Evolutionary conservation across 2,329 filamentous ascomycete genomes (phyloP).

Genomic region (Stachybotrys chartarum): DNA sequence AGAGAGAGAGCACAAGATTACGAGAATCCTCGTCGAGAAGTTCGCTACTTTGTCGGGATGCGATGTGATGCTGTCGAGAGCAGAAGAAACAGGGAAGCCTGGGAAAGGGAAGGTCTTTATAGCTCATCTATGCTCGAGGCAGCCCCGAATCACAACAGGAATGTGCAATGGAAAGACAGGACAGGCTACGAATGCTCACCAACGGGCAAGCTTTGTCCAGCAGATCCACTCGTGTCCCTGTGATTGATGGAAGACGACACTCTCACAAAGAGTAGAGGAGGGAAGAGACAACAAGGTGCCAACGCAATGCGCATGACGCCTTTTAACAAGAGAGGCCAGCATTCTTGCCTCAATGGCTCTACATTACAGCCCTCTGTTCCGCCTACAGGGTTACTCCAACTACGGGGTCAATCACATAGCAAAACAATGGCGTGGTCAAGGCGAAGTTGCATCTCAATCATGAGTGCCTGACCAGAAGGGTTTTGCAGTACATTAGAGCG

Average conservation of each 20-base stretch:
- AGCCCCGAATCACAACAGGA: neutral
- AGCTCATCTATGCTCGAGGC: neutral
- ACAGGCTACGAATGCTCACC: neutral
- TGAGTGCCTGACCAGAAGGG: conserved; percentile 19
- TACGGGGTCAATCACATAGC: conserved; percentile 8
- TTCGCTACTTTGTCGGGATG: neutral
- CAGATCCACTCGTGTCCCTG: neutral
- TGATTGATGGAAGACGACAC: neutral
- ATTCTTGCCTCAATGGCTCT: too few species aligned
- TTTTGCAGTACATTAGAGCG: conserved; percentile 23
- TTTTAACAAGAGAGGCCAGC: neutral
- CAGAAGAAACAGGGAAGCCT: neutral
- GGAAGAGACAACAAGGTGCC: neutral
- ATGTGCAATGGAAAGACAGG: neutral
- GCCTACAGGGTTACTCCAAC: neutral
- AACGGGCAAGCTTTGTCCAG: neutral
- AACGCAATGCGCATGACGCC: neutral
- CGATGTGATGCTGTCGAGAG: neutral
- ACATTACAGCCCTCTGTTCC: neutral
- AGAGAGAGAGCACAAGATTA: too few species aligned
- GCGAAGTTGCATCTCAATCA: conserved; percentile 14
- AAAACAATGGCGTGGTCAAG: conserved; percentile 11
- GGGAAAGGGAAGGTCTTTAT: neutral
- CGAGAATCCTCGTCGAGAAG: too few species aligned
- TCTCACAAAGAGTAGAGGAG: neutral